A percentile compares a stretch with the other conserved stretches of the same genome.
phyloP scores from a whole-genome alignment of 2,329 filamentous ascomycete species.

The Apiospora arundinis region DNA sequence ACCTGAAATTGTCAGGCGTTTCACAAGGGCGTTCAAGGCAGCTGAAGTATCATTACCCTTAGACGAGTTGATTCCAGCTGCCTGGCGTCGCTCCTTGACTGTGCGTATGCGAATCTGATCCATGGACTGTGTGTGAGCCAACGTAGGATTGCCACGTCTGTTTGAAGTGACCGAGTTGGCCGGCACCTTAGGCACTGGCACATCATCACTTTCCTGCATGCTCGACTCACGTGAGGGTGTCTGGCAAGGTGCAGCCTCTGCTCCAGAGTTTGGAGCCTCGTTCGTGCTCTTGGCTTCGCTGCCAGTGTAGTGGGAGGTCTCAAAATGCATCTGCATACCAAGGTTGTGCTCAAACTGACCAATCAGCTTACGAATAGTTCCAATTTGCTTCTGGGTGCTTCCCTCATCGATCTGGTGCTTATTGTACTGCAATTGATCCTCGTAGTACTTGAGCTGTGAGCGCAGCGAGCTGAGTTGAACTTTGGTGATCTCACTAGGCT shows the following conservation, averaged over 20 bases:
- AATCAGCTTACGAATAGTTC: constrained; percentile 52
- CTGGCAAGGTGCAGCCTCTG: constrained; percentile 22
- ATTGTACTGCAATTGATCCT: constrained; percentile 67
- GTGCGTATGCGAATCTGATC: constrained; percentile 27
- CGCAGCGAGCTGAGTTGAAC: constrained; percentile 61
- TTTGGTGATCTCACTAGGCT: constrained; percentile 65
- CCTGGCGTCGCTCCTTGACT: constrained; percentile 25
- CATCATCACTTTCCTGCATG: constrained; percentile 33
- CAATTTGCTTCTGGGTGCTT: constrained; percentile 51
- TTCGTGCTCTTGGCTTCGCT: constrained; percentile 27
- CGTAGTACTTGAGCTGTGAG: constrained; percentile 59
- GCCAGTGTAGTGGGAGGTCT: constrained; percentile 51
- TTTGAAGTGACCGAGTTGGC: constrained; percentile 26
- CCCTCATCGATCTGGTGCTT: constrained; percentile 67
- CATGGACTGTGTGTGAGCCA: constrained; percentile 29
- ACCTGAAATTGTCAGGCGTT: constrained; percentile 25
- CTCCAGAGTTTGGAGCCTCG: not conserved
- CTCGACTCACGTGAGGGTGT: constrained; percentile 38
- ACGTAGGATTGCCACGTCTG: constrained; percentile 23
- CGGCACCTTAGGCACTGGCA: constrained; percentile 27
- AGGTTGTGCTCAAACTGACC: constrained; percentile 56
- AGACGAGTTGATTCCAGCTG: constrained; percentile 37
- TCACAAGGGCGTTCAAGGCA: constrained; percentile 33
- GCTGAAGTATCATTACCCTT: constrained; percentile 31
- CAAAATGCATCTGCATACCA: constrained; percentile 52